Evolutionary conservation across 805 yeast genomes (phyloP), one percentile per base, ranked within the genome.

Genomic region (Metschnikowia henanensis): DNA sequence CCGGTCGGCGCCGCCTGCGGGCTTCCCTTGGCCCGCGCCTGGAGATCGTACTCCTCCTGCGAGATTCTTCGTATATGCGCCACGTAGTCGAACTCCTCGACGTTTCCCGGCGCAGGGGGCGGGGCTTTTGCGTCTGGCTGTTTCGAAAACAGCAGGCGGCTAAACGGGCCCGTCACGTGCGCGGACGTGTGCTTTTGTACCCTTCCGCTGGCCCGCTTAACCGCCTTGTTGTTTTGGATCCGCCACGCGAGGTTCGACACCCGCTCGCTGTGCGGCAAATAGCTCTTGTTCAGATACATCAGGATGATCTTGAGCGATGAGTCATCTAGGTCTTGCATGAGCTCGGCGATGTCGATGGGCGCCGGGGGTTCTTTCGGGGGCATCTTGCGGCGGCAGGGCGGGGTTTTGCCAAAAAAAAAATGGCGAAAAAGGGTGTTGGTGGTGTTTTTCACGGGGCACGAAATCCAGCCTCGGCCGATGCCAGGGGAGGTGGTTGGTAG

Each of bases 201-300:
- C 17, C 41, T 26, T n/a, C 22, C 32, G 35, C 35, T 35, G 15
- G 26, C 38, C 31, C 43, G 40, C 28, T 40, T 41, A 41, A 65
- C 29, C 30, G 61, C 19, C 47, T 70, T 70, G 31, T 56, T 57
- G 52, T 68, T 71, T 37, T 72, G 73, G 43, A 72, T 70, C 43
- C 76, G 58, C 75, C 75, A 70, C 6, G 76, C 75, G 13, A 72
- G 62, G 53, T 72, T 72, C 30, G 66, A 57, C 21, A 72, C 69
- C 32, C 76, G 56, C 45, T 68, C 60, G 48, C 64, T 68, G 51
- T 72, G 71, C 7, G 76, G 76, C 38, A 72, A 53, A 48, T 67
- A 71, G 41, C 52, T 55, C 53, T 72, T 72, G 50, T 64, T 61
- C 52, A 62, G 65, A 51, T 71, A 72, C 75, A 71, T 70, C 50